A percentile compares a stretch with the other conserved stretches of the same genome.
Evolutionary conservation across 2,329 filamentous ascomycete species (phyloP).

Genomic region (Botrytis fragariae): DNA sequence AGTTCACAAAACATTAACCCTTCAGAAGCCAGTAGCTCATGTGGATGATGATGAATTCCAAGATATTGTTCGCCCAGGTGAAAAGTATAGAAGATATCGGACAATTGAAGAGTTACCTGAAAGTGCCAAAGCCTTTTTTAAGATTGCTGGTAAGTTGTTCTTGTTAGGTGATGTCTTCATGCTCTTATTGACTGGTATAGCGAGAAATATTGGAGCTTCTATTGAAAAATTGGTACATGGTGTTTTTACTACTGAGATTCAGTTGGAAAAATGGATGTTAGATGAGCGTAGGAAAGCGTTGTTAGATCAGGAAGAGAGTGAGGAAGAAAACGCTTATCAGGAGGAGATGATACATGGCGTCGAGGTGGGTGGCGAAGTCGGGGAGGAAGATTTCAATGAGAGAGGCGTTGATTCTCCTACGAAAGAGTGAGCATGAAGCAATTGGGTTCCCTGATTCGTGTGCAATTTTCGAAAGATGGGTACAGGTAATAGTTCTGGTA

Average conservation of each 20-base stretch:
- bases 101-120: conserved; percentile 45
- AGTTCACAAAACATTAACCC: conserved; percentile 30
- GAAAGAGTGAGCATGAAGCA: neutral
- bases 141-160: conserved; percentile 41
- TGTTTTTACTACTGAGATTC: conserved; percentile 35
- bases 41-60: conserved; percentile 24
- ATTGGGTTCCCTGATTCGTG: neutral
- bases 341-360: neutral
- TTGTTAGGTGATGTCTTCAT: neutral
- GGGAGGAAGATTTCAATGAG: neutral
- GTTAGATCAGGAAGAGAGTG: conserved; percentile 7
- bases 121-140: conserved; percentile 44
- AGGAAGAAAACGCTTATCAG: neutral
- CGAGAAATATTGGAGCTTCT: conserved; percentile 31
- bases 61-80: conserved; percentile 37
- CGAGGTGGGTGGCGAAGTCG: neutral
- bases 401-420: neutral
- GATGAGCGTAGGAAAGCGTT: conserved; percentile 29
- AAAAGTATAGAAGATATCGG: conserved; percentile 41
- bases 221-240: conserved; percentile 31
- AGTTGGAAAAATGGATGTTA: conserved; percentile 34
- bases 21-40: conserved; percentile 33
- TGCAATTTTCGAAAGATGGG: neutral
- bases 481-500: neutral
- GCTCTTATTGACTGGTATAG: conserved; percentile 25